Evolutionary conservation across 805 yeast genomes (phyloP), one percentile per base, ranked within the genome.

Genomic region (Nakazawaea wyomingensis): DNA sequence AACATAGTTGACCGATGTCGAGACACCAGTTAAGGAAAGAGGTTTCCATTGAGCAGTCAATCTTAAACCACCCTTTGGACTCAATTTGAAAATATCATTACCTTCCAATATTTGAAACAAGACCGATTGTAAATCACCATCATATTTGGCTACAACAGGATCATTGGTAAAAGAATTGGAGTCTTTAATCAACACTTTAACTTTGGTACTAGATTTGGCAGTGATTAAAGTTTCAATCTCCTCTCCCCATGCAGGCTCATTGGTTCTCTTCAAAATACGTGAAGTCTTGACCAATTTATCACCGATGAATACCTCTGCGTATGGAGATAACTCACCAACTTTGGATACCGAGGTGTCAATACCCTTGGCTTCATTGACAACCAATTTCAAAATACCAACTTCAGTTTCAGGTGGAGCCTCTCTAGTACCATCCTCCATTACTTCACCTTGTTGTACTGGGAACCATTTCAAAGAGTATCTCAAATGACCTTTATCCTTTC

Each of bases 211-310:
- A 1, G 81, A 69, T 57, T 81, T 85, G 22, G 82, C 72, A 5
- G 80, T 72, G 29, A 85, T 64, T 50, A 85, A 68, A 4, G 76
- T 56, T 60, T 85, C 95, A 44, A 78, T 60, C 22, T 71, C 58
- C 53, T 79, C 78, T 46, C 78, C 80, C 80, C 85, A 85, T 10
- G 80, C 65, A 14, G 95, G 95, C 54, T 80, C 87, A 53, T 84
- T 85, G 7, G 79, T 71, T 54, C 77, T 73, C 54, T 77, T 80
- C 56, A 84, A 67, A 26, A 74, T 72, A 66, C 93, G 77, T 43
- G 79, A 75, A 5, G 64, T 64, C 52, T 74, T 72, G n/a, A 72
- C 68, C 42, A 76, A 61, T 48, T 78, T 72, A 31, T 72, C 73
- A 57, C 82, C 77, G 39, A 83, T 59, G 51, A 64, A 77, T 17